Conservation (phyloP, 225 moss, liverwort and hornwort species). For the Physcomitrellopsis africana region DNA sequence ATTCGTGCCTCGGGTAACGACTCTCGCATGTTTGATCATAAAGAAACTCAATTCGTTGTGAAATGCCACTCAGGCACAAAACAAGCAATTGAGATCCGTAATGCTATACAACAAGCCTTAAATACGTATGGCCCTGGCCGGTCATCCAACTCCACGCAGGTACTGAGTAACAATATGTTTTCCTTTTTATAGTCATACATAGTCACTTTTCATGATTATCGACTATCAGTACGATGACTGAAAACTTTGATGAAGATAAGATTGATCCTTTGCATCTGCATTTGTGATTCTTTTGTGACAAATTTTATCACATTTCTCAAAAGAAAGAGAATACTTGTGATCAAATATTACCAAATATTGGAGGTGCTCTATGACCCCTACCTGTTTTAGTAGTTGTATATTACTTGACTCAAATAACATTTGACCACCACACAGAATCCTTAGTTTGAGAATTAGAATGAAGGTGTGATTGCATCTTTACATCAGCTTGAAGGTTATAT, state of each 20-base stretch:
- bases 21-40: slow-evolving; percentile 81
- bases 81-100: slow-evolving; percentile 82
- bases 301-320: background rate
- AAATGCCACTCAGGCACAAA: slow-evolving; percentile 94
- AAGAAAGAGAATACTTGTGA: slow-evolving; percentile 6
- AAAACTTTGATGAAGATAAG: slow-evolving; percentile 1
- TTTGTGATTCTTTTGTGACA: slow-evolving; percentile 6
- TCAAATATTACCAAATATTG: slow-evolving; percentile 4
- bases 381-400: slow-evolving; percentile 3
- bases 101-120: slow-evolving; percentile 75
- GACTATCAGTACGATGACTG: slow-evolving; percentile 9
- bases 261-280: background rate
- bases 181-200: background rate
- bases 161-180: slow-evolving; percentile 34
- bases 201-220: slow-evolving; percentile 1
- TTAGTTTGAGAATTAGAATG: slow-evolving; percentile 14
- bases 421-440: slow-evolving; percentile 2
- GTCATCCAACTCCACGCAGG: slow-evolving; percentile 62
- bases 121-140: slow-evolving; percentile 86
- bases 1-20: slow-evolving; percentile 79
- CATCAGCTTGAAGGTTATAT: too few relatives aligned
- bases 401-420: slow-evolving; percentile 6
- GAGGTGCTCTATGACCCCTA: slow-evolving; percentile 2
- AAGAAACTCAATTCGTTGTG: slow-evolving; percentile 75
- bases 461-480: too few relatives aligned